These are phyloP conservation scores for Colletotrichum destructivum DNA, from an alignment of 2,329 filamentous ascomycete species.

Conservation along the genomic window DNA sequence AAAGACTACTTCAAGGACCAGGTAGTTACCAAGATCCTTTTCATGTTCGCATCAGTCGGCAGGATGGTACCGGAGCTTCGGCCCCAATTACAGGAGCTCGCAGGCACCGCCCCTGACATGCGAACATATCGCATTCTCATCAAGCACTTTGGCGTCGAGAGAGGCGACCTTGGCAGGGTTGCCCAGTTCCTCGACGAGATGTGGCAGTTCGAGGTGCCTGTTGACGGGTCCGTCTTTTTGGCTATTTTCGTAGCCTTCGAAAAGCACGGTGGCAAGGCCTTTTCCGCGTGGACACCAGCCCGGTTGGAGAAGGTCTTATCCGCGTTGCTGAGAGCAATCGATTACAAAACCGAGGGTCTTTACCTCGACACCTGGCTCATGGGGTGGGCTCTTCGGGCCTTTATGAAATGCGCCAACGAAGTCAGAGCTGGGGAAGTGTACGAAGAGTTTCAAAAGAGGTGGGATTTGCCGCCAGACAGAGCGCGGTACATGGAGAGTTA, in stretches of 20 bases:
- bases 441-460: constrained; percentile 62
- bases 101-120: constrained; percentile 80
- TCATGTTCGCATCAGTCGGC: constrained; percentile 70
- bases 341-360: constrained; percentile 62
- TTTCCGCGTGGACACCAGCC: constrained; percentile 80
- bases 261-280: constrained; percentile 74
- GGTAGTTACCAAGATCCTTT: constrained; percentile 68
- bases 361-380: constrained; percentile 74
- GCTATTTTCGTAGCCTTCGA: constrained; percentile 88
- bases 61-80: constrained; percentile 70
- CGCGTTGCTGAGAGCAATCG: constrained; percentile 72
- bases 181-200: constrained; percentile 85
- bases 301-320: constrained; percentile 79
- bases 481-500: constrained; percentile 64
- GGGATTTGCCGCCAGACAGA: constrained; percentile 59
- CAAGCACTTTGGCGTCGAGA: constrained; percentile 77
- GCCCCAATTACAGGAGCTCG: constrained; percentile 69
- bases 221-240: constrained; percentile 84
- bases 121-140: constrained; percentile 86
- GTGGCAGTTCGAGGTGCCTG: constrained; percentile 75
- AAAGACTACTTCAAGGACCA: constrained; percentile 63
- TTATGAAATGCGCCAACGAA: constrained; percentile 70
- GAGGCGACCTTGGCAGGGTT: constrained; percentile 81
- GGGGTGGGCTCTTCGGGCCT: constrained; percentile 74
- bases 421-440: constrained; percentile 70